phyloP scores from a whole-genome alignment of 768 basidiomycete genomes.

The Amanita pallidorosea region DNA sequence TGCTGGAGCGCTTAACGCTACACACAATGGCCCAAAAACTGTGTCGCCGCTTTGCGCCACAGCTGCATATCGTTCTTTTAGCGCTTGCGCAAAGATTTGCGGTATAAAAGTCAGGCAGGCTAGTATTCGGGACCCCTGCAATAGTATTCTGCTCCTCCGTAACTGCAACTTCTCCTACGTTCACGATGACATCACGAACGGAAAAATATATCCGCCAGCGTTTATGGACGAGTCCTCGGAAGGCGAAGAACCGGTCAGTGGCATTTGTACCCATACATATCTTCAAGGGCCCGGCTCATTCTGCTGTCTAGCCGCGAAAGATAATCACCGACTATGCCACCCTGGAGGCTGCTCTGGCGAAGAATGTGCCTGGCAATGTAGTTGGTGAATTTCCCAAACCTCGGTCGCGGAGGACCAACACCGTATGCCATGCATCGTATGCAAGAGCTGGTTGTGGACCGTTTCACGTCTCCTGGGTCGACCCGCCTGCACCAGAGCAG shows the following conservation, averaged over 20 bases:
- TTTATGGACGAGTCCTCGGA: neutral
- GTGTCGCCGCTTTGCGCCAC: neutral
- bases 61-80: neutral
- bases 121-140: neutral
- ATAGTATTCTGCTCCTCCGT: neutral
- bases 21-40: neutral
- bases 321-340: slow-evolving; percentile 1
- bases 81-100: neutral
- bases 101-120: neutral
- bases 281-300: neutral
- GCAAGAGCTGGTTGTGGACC: neutral
- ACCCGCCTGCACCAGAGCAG: neutral
- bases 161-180: neutral
- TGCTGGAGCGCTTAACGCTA: too few species aligned
- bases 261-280: neutral
- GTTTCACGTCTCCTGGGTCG: neutral
- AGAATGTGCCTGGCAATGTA: too few species aligned
- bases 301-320: neutral
- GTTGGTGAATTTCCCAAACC: neutral
- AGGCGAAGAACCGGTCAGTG: neutral
- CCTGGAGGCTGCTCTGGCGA: neutral
- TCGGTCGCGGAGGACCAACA: neutral
- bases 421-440: neutral
- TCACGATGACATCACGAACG: neutral
- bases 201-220: neutral